Conservation (phyloP, 352 stramenopile species). For the Salisapilia sapeloensis region DNA sequence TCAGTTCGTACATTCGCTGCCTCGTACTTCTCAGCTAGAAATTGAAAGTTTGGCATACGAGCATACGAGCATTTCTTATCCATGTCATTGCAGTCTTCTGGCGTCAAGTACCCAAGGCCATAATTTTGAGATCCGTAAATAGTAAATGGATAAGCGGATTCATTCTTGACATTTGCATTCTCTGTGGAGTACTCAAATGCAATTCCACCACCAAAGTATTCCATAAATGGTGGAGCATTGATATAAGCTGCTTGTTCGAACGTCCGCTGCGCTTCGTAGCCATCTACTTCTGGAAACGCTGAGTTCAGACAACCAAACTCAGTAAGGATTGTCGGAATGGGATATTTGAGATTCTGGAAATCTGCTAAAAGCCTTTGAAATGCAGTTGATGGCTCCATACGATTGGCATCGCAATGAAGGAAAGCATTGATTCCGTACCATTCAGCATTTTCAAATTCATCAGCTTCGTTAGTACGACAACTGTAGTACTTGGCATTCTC, state of each 20-base stretch:
- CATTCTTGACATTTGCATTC: conserved; percentile 42
- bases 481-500: conserved; percentile 70
- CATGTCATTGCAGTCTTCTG: conserved; percentile 39
- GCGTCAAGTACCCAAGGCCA: conserved; percentile 53
- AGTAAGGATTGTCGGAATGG: conserved; percentile 30
- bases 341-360: conserved; percentile 44
- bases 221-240: conserved; percentile 19
- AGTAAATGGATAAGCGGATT: conserved; percentile 42
- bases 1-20: conserved; percentile 8
- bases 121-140: conserved; percentile 53
- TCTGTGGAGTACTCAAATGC: conserved; percentile 73
- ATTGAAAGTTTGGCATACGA: conserved; percentile 49
- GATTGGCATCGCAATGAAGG: conserved; percentile 52
- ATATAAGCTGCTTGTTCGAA: conserved; percentile 56
- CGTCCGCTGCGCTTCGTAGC: conserved; percentile 55
- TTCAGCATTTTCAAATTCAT: conserved; percentile 54
- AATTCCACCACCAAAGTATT: conserved; percentile 48
- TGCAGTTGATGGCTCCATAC: conserved; percentile 2
- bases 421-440: conserved; percentile 82
- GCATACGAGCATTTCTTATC: conserved; percentile 24
- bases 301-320: conserved; percentile 39
- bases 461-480: conserved; percentile 35
- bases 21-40: conserved; percentile 21
- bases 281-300: conserved; percentile 28
- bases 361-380: conserved; percentile 19